These are phyloP conservation scores for Lagerstroemia speciosa DNA, from an alignment of 345 rosid genomes.

Conservation along the genomic window DNA sequence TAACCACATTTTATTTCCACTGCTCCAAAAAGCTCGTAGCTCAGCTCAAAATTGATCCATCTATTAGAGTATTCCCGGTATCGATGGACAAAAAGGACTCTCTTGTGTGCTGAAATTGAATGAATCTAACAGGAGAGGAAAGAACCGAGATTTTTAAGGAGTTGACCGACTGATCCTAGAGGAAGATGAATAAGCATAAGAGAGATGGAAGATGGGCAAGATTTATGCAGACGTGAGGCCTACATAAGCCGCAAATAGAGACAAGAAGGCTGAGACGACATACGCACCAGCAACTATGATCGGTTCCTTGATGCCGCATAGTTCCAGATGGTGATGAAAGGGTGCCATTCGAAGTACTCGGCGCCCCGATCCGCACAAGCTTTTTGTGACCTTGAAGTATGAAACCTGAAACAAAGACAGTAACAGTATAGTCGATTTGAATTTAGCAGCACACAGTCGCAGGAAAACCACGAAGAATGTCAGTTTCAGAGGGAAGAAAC, in stretches of 20 bases:
- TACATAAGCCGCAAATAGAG: conserved; percentile 45
- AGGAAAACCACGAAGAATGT: neutral
- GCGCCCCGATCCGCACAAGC: conserved; percentile 23
- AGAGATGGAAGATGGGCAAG: neutral
- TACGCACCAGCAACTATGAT: conserved; percentile 45
- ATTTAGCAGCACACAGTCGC: neutral
- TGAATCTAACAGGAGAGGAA: neutral
- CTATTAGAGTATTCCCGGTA: neutral
- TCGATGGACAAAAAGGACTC: neutral
- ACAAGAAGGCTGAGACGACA: conserved; percentile 30
- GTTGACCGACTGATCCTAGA: neutral
- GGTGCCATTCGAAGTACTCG: conserved; percentile 43
- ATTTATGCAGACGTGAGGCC: conserved; percentile 50
- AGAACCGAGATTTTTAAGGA: neutral
- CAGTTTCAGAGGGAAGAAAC: neutral
- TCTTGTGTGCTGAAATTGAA: neutral
- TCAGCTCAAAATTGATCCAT: neutral
- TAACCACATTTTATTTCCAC: too few species aligned
- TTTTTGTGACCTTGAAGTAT: conserved; percentile 29
- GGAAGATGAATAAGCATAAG: too few species aligned
- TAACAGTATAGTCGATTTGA: neutral
- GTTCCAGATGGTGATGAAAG: conserved; percentile 41
- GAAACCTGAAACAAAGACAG: conserved; percentile 24
- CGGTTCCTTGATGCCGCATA: conserved; percentile 44
- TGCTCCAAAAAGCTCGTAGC: neutral